Evolutionary conservation across 768 basidiomycete species (phyloP).

Genomic region (Naganishia randhawae): DNA sequence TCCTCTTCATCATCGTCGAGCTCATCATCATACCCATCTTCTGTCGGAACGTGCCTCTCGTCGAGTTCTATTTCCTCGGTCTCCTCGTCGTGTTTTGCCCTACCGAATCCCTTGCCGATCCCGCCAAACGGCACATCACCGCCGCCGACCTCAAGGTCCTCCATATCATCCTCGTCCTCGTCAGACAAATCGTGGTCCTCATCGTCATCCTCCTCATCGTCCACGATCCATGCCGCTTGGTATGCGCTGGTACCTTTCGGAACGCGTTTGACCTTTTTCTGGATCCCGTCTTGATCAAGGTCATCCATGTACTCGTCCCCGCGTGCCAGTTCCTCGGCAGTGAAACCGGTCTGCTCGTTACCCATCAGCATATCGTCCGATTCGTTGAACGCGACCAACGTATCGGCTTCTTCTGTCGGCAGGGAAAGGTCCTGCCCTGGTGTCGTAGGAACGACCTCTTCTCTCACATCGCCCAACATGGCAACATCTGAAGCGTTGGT

Average conservation of each 20-base stretch:
- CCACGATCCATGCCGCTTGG: constrained; percentile 93
- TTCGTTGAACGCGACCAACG: constrained; percentile 77
- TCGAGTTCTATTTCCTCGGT: constrained; percentile 59
- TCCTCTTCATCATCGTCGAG: constrained; percentile 70
- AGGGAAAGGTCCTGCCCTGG: constrained; percentile 58
- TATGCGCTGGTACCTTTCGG: constrained; percentile 96
- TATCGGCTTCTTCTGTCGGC: constrained; percentile 68
- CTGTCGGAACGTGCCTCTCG: constrained; percentile 54
- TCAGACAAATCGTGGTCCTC: constrained; percentile 56
- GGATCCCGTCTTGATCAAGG: constrained; percentile 47
- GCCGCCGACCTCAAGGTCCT: constrained; percentile 37
- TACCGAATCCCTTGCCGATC: constrained; percentile 34
- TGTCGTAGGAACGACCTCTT: constrained; percentile 60
- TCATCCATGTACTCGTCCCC: constrained; percentile 45
- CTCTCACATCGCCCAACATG: constrained; percentile 63
- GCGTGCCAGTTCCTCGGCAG: constrained; percentile 84
- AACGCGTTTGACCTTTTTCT: constrained; percentile 77
- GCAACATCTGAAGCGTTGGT: constrained; percentile 50
- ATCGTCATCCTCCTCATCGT: constrained; percentile 70
- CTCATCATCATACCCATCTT: constrained; percentile 53
- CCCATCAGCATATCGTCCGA: constrained; percentile 68
- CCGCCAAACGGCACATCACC: constrained; percentile 45
- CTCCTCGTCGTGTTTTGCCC: constrained; percentile 41
- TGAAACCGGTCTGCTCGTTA: constrained; percentile 98
- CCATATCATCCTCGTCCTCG: constrained; percentile 54